Percentiles rank a stretch among this genome's conserved stretches.
Evolutionary conservation across 208 protist species (phyloP).

Genomic region (Acanthamoeba healyi): DNA sequence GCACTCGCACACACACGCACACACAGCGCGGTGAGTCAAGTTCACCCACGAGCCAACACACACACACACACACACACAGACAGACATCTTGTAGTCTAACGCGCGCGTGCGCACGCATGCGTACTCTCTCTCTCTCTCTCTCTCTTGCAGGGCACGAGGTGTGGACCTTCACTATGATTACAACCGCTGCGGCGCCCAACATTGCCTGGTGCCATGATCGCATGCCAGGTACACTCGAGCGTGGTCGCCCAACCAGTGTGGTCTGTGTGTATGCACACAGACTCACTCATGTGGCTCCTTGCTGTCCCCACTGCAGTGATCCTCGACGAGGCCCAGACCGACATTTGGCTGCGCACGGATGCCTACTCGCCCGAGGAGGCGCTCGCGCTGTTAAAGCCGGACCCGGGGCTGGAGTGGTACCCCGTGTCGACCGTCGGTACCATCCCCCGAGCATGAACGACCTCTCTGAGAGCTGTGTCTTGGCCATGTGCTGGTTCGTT

Average conservation of each 20-base stretch:
- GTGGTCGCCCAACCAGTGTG: neutral
- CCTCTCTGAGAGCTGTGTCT: neutral
- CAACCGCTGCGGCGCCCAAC: slow-evolving; percentile 3
- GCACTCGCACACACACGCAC: too few species aligned
- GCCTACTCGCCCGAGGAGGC: neutral
- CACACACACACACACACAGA: too few species aligned
- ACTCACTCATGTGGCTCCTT: neutral
- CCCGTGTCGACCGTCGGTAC: slow-evolving; percentile 17
- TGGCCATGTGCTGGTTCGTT: neutral
- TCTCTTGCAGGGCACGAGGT: neutral
- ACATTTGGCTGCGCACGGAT: slow-evolving; percentile 31
- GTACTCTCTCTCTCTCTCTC: neutral
- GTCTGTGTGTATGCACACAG: neutral
- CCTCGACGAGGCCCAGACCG: neutral
- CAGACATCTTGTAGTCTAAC: too few species aligned
- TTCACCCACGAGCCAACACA: too few species aligned
- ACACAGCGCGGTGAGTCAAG: too few species aligned
- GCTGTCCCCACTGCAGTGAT: neutral
- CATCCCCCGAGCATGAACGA: too few species aligned
- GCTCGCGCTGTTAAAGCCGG: slow-evolving; percentile 26
- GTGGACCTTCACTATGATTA: slow-evolving; percentile 67
- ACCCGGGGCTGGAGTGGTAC: slow-evolving; percentile 28
- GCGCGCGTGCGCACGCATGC: too few species aligned
- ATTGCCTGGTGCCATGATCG: slow-evolving; percentile 46
- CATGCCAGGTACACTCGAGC: slow-evolving; percentile 54